A percentile compares a stretch with the other conserved stretches of the same genome.
Evolutionary conservation across 352 stramenopile species (phyloP).

Genomic region (Pythium insidiosum): DNA sequence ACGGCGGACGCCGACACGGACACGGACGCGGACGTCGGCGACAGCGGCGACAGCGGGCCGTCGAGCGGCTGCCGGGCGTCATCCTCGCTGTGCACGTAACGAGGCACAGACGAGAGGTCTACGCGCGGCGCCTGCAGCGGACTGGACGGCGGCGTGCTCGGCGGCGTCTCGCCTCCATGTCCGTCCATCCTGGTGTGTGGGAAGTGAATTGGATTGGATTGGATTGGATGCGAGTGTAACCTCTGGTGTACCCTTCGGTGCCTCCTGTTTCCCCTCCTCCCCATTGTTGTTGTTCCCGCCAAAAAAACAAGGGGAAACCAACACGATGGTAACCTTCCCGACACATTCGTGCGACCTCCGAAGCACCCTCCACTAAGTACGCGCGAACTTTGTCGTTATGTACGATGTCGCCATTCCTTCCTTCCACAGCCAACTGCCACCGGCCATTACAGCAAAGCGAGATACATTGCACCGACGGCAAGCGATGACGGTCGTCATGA

Average conservation of each 20-base stretch:
- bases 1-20: constrained; percentile 75
- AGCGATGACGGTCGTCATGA: too few species aligned
- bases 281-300: constrained; percentile 4
- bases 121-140: constrained; percentile 17
- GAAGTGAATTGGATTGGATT: neutral
- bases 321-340: neutral
- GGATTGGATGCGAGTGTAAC: too few species aligned
- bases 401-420: too few species aligned
- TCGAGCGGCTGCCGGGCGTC: constrained; percentile 23
- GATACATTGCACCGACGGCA: too few species aligned
- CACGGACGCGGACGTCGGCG: constrained; percentile 57
- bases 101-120: too few species aligned
- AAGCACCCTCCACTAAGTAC: too few species aligned
- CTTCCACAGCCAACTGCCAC: too few species aligned
- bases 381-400: too few species aligned
- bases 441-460: too few species aligned
- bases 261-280: neutral
- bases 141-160: constrained; percentile 55
- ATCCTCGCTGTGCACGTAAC: too few species aligned
- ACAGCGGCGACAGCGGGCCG: constrained; percentile 42
- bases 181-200: constrained; percentile 2
- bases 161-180: constrained; percentile 24
- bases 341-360: neutral
- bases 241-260: too few species aligned
- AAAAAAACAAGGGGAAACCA: constrained; percentile 2